These are phyloP conservation scores for Borovskyia barvae DNA, from an alignment of 208 protist genomes.

Conservation along the genomic window DNA sequence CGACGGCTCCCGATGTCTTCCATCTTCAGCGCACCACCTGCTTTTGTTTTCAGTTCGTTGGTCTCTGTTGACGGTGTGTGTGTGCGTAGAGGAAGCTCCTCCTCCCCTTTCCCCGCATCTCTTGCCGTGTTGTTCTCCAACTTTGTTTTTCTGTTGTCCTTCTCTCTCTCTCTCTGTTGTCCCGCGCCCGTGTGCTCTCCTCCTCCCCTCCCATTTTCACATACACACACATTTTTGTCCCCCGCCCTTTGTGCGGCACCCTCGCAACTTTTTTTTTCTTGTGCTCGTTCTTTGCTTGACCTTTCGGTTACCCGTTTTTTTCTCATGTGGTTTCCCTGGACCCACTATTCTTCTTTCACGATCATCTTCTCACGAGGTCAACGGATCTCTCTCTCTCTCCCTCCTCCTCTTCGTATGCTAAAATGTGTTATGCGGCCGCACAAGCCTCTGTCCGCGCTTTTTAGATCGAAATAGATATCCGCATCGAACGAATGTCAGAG, in stretches of 20 bases:
- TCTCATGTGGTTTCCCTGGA: background rate
- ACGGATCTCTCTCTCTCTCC: background rate
- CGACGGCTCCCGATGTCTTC: background rate
- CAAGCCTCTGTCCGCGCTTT: no score
- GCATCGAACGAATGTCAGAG: no score
- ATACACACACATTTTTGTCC: no score
- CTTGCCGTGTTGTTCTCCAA: conserved; percentile 6
- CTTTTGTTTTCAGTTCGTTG: background rate
- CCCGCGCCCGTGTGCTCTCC: no score
- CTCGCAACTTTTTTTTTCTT: conserved; percentile 4
- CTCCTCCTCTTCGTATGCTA: conserved; percentile 1
- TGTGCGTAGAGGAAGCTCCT: background rate
- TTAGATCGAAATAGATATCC: no score
- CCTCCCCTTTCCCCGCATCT: background rate
- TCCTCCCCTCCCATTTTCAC: no score
- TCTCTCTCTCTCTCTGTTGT: no score
- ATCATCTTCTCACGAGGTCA: background rate
- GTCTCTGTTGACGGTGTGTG: background rate
- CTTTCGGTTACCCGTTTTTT: background rate
- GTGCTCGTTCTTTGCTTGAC: background rate
- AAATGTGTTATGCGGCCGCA: no score
- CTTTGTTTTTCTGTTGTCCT: no score
- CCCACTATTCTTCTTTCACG: background rate
- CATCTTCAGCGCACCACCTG: conserved; percentile 1
- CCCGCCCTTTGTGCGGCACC: no score